Conservation (phyloP, 495 filamentous ascomycete species). For the Immersiella caudata region DNA sequence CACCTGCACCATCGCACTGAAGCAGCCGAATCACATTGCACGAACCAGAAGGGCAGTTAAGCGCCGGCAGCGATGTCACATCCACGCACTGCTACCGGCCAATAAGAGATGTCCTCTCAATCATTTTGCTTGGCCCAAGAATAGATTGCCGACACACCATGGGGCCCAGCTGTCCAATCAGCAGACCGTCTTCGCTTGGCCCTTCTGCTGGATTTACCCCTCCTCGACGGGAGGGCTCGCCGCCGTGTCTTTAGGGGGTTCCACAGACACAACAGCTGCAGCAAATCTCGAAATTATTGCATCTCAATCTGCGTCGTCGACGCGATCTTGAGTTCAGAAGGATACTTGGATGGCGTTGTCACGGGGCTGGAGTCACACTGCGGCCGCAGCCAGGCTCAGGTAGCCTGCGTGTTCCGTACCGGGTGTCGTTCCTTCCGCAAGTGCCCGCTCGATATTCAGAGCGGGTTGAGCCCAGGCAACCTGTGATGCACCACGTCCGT, state of each 20-base stretch:
- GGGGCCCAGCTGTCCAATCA: conserved; percentile 28
- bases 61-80: conserved; percentile 42
- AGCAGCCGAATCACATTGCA: conserved; percentile 37
- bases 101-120: conserved; percentile 26
- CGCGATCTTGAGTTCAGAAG: background rate
- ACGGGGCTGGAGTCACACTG: conserved; percentile 1
- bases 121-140: conserved; percentile 37
- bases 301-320: conserved; percentile 6
- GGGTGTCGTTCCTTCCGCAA: background rate
- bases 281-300: background rate
- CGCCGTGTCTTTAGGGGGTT: background rate
- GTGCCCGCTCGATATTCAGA: background rate
- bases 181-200: conserved; percentile 3
- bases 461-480: conserved; percentile 8
- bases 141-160: conserved; percentile 40
- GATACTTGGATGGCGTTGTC: background rate
- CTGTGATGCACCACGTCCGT: conserved; percentile 17
- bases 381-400: background rate
- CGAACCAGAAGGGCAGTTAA: conserved; percentile 35
- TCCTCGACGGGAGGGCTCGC: background rate
- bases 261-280: background rate
- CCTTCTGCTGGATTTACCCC: conserved; percentile 16
- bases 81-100: conserved; percentile 26
- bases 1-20: conserved; percentile 8
- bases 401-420: background rate